Evolutionary conservation across 139 green algal species (phyloP).

Genomic region (Ettlia oleoabundans): DNA sequence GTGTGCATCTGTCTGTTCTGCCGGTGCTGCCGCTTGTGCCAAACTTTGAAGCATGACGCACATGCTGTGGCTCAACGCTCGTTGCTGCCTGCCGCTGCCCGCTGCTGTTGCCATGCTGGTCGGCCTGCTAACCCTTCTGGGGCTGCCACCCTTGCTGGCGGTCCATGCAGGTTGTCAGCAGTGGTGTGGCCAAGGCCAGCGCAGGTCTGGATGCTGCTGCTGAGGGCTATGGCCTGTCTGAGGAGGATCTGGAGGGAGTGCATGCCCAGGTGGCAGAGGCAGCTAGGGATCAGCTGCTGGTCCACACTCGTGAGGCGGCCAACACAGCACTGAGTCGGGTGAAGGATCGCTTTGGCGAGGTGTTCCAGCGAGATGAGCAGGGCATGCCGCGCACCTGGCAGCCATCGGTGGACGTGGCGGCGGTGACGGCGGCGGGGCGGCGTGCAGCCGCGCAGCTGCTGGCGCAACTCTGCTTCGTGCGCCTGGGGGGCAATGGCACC

Average conservation of each 20-base stretch:
- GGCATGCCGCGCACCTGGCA: slow-evolving; percentile 81
- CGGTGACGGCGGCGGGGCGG: slow-evolving; percentile 63
- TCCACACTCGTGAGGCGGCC: slow-evolving; percentile 72
- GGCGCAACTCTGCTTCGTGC: slow-evolving; percentile 65
- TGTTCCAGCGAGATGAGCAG: slow-evolving; percentile 77
- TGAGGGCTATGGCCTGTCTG: slow-evolving; percentile 54
- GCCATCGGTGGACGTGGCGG: slow-evolving; percentile 73
- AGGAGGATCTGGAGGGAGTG: slow-evolving; percentile 44
- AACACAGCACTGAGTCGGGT: slow-evolving; percentile 77
- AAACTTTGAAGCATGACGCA: too few species aligned
- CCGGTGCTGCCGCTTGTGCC: background rate
- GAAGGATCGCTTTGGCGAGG: slow-evolving; percentile 81
- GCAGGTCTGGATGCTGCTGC: slow-evolving; percentile 38
- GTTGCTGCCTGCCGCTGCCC: too few species aligned
- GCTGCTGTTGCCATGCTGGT: too few species aligned
- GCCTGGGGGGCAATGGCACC: background rate
- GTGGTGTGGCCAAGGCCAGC: background rate
- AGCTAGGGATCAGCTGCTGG: slow-evolving; percentile 44
- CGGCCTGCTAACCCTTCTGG: too few species aligned
- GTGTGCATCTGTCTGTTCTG: background rate
- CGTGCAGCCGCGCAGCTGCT: slow-evolving; percentile 72
- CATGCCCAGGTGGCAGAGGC: slow-evolving; percentile 26
- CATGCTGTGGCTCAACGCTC: too few species aligned
- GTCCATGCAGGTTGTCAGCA: slow-evolving; percentile 9
- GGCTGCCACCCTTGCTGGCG: background rate